These are phyloP conservation scores for Raffaelea deltoideospora DNA, from an alignment of 2,329 filamentous ascomycete genomes.

Conservation along the genomic window DNA sequence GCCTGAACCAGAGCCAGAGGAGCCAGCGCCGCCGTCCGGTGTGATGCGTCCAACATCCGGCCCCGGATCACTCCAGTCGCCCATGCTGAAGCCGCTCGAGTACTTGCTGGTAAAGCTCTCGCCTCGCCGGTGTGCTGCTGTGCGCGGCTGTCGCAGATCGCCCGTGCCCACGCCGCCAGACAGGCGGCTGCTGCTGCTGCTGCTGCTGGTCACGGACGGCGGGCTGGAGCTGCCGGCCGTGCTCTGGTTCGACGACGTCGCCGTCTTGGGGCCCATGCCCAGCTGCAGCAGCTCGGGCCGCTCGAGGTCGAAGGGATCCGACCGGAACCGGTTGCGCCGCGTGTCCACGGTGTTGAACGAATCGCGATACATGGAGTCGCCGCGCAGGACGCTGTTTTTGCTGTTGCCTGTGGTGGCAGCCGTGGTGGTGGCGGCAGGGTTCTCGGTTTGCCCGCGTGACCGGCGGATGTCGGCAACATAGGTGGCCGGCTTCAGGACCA, in stretches of 20 bases:
- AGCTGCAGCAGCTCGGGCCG: conserved; percentile 27
- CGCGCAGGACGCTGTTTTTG: conserved; percentile 9
- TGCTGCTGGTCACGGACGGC: conserved; percentile 4
- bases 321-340: conserved; percentile 37
- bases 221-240: conserved; percentile 9
- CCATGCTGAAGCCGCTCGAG: conserved; percentile 31
- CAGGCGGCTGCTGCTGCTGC: conserved; percentile 7
- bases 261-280: conserved; percentile 8
- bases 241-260: conserved; percentile 14
- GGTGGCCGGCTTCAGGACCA: conserved; percentile 15
- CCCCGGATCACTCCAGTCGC: conserved; percentile 37
- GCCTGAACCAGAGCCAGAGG: too few relatives aligned
- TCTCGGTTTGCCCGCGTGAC: conserved; percentile 30
- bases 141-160: conserved; percentile 6
- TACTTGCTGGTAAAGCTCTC: conserved; percentile 31
- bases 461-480: conserved; percentile 33
- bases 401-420: conserved; percentile 9
- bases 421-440: conserved; percentile 6
- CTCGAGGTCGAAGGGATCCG: conserved; percentile 52
- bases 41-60: conserved; percentile 37
- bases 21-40: too few relatives aligned
- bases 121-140: conserved; percentile 19
- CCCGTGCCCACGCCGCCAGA: conserved; percentile 8
- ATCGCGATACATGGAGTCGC: conserved; percentile 26
- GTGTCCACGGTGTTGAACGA: conserved; percentile 23